phyloP scores from a whole-genome alignment of 768 basidiomycete genomes.

The Pleurotus eryngii region DNA sequence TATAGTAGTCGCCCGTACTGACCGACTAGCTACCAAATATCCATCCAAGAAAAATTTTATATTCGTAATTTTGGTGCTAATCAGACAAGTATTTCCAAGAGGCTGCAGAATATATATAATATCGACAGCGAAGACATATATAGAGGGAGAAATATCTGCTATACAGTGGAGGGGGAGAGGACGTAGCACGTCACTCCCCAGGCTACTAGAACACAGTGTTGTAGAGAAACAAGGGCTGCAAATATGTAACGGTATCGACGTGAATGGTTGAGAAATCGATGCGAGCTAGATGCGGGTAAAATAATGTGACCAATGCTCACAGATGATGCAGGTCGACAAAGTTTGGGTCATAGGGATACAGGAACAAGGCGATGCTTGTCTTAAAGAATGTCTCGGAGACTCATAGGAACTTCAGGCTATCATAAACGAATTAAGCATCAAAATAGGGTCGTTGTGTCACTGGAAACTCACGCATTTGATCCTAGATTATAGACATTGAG shows the following conservation, averaged over 20 bases:
- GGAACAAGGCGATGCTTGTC: constrained; percentile 47
- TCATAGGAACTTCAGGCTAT: constrained; percentile 89
- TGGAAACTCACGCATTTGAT: constrained; percentile 80
- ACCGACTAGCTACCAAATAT: background rate
- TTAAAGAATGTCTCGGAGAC: constrained; percentile 86
- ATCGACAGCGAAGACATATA: constrained; percentile 20
- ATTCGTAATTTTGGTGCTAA: background rate
- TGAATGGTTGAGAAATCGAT: constrained; percentile 61
- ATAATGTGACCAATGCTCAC: constrained; percentile 15
- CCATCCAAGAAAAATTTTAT: background rate
- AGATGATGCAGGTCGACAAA: constrained; percentile 31
- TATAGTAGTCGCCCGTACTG: background rate
- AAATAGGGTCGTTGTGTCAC: background rate
- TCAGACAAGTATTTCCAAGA: background rate
- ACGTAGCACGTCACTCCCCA: background rate
- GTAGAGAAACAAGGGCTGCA: constrained; percentile 59
- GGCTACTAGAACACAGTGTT: constrained; percentile 33
- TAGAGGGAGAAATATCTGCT: constrained; percentile 40
- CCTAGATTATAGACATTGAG: constrained; percentile 30
- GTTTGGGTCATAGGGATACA: constrained; percentile 80
- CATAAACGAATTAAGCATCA: constrained; percentile 18
- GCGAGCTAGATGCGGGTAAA: constrained; percentile 20
- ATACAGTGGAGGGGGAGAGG: constrained; percentile 61
- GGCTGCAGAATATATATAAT: constrained; percentile 32
- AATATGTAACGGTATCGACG: constrained; percentile 35